Evolutionary conservation across 495 filamentous ascomycete species (phyloP), one percentile per base, ranked within the genome.

Genomic region (Ascodesmis nigricans): DNA sequence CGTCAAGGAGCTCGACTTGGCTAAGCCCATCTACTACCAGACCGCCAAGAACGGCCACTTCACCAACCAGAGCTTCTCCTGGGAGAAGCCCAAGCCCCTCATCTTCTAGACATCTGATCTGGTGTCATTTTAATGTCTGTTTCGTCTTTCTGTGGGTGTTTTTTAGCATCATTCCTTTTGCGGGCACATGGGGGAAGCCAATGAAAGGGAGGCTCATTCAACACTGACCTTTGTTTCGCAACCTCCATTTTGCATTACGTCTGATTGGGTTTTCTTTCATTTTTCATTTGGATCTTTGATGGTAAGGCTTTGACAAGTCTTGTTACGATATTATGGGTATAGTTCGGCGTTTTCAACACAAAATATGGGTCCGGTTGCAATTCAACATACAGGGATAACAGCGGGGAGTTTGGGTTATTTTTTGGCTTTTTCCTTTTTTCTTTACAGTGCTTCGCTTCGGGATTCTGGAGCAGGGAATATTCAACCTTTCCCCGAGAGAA

Each of bases 41-140:
- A 97, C 87, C 19, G 87, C 87, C 53, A 92, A 92, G 77, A 93
- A 95, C 60, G 87, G 49, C 27, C 87, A 97, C 70, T 97, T 97
- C 65, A 91, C 84, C 60, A 87, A 92, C 76, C 87, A 91, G 69
- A 63, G 63, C 55, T 97, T 93, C 71, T 66, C 63, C 58, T 97
- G 87, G 87, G 87, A 97, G 75, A 71, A 92, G 67, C 84, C 87
- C 49, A 92, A 92, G 79, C 53, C 63, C 44, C 75, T 97, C 50
- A 78, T 75, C 62, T 71, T 75, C 58, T 95, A 91, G 66, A 54
- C 44, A 29, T 37, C 18, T 36, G 21, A 26, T 44, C 50, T 50
- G 42, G 43, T 42, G 17, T 39, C 38, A 43, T 47, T 46, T 39
- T 49, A 35, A 41, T 52, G 42, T 44, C 27, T 33, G 15, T 29